Conservation (phyloP, 768 basidiomycete genomes). For the Nevesoporus exiguus region DNA sequence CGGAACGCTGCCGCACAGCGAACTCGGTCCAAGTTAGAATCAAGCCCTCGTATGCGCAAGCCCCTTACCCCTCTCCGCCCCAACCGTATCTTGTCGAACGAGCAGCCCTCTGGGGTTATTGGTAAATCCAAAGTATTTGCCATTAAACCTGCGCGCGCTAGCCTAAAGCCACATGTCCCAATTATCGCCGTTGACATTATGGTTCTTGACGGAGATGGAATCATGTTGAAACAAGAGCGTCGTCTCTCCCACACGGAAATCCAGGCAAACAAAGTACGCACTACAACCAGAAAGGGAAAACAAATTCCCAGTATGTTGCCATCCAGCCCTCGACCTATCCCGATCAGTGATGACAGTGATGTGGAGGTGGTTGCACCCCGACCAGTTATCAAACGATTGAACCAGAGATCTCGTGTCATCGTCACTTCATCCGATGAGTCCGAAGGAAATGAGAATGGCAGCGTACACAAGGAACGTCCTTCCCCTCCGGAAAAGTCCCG, state of each 20-base stretch:
- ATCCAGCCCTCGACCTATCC: slow-evolving; percentile 14
- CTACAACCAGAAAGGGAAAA: slow-evolving; percentile 9
- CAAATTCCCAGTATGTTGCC: not conserved
- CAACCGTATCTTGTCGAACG: slow-evolving; percentile 41
- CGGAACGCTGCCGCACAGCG: slow-evolving; percentile 14
- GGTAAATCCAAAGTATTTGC: slow-evolving; percentile 21
- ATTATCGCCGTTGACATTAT: slow-evolving; percentile 65
- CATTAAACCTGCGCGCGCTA: slow-evolving; percentile 18
- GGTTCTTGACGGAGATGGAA: slow-evolving; percentile 59
- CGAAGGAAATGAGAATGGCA: slow-evolving; percentile 29
- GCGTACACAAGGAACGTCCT: slow-evolving; percentile 1
- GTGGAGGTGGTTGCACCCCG: slow-evolving; percentile 24
- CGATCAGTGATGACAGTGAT: slow-evolving; percentile 29
- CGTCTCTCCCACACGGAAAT: slow-evolving; percentile 50
- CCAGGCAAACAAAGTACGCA: slow-evolving; percentile 31
- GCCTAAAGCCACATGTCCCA: slow-evolving; percentile 42
- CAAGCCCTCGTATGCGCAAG: slow-evolving; percentile 28
- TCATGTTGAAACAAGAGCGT: slow-evolving; percentile 55
- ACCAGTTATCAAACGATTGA: slow-evolving; percentile 10
- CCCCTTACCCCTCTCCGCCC: slow-evolving; percentile 40
- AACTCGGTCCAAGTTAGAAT: slow-evolving; percentile 10
- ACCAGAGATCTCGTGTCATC: slow-evolving; percentile 19
- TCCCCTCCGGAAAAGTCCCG: slow-evolving; percentile 10
- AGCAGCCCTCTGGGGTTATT: slow-evolving; percentile 20
- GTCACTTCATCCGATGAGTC: slow-evolving; percentile 50